Evolutionary conservation across 2,329 filamentous ascomycete species (phyloP).

Genomic region (Aspergillus bombycis): DNA sequence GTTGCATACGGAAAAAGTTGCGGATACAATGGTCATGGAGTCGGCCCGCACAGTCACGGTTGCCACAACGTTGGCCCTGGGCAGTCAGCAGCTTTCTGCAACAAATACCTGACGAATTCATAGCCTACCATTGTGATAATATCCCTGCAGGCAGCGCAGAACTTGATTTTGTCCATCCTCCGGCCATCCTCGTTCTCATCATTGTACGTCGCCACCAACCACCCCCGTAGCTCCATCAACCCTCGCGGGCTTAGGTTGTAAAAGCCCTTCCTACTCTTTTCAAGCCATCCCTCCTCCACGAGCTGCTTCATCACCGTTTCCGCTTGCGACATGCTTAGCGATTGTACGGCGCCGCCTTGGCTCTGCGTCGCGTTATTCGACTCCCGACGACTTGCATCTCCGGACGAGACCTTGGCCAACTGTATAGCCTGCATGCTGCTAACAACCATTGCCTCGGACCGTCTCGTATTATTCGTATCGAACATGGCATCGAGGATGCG

Average conservation of each 20-base stretch:
- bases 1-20: conserved; percentile 70
- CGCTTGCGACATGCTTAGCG: conserved; percentile 76
- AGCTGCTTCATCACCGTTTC: conserved; percentile 71
- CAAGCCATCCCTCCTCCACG: conserved; percentile 81
- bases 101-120: neutral
- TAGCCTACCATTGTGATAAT: conserved; percentile 72
- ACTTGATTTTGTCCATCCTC: conserved; percentile 73
- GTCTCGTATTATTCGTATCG: conserved; percentile 77
- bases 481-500: conserved; percentile 90
- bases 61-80: conserved; percentile 73
- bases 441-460: conserved; percentile 82
- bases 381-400: conserved; percentile 51
- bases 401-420: conserved; percentile 54
- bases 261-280: conserved; percentile 70
- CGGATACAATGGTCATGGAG: conserved; percentile 77
- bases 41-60: conserved; percentile 68
- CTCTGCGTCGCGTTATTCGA: conserved; percentile 42
- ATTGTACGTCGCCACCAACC: conserved; percentile 90
- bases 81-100: conserved; percentile 5
- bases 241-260: conserved; percentile 77
- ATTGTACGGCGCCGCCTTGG: conserved; percentile 43
- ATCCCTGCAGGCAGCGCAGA: conserved; percentile 85
- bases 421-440: conserved; percentile 77
- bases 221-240: conserved; percentile 81
- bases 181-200: conserved; percentile 62